These are phyloP conservation scores for Reutealis trisperma DNA, from an alignment of 345 rosid genomes.

Conservation along the genomic window DNA sequence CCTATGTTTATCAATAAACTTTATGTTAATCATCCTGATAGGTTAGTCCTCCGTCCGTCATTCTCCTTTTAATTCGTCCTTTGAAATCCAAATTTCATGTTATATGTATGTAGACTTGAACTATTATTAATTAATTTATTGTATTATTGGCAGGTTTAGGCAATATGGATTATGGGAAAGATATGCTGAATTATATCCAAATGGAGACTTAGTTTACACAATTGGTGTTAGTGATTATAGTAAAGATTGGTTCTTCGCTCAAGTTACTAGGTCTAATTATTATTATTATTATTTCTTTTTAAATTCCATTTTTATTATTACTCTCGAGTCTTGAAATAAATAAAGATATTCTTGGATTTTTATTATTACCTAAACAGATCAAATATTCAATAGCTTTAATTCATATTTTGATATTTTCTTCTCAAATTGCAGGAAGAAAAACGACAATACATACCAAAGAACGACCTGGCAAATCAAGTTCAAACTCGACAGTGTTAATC, in stretches of 20 bases:
- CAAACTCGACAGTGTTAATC: constrained; percentile 1
- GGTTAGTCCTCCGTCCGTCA: constrained; percentile 36
- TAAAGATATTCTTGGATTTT: too few species aligned
- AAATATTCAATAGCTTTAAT: too few species aligned
- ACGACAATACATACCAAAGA: constrained; percentile 20
- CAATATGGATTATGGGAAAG: constrained; percentile 39
- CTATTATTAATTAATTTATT: not conserved
- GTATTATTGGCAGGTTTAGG: constrained; percentile 24
- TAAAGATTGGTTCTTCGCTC: constrained; percentile 35
- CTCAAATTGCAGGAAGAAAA: constrained; percentile 7
- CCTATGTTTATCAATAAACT: constrained; percentile 62
- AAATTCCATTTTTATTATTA: too few species aligned
- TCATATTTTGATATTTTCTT: too few species aligned
- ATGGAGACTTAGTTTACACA: constrained; percentile 27
- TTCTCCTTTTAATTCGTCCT: not conserved
- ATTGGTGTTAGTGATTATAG: constrained; percentile 23
- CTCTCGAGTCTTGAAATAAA: too few species aligned
- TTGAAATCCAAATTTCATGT: not conserved
- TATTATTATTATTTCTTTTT: too few species aligned
- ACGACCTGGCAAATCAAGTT: constrained; percentile 27
- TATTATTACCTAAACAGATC: too few species aligned
- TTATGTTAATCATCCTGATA: constrained; percentile 63
- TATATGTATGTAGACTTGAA: not conserved
- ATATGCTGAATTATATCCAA: constrained; percentile 29
- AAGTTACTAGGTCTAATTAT: constrained; percentile 25